Evolutionary conservation across 2,329 filamentous ascomycete species (phyloP).

Genomic region (Fusarium napiforme): DNA sequence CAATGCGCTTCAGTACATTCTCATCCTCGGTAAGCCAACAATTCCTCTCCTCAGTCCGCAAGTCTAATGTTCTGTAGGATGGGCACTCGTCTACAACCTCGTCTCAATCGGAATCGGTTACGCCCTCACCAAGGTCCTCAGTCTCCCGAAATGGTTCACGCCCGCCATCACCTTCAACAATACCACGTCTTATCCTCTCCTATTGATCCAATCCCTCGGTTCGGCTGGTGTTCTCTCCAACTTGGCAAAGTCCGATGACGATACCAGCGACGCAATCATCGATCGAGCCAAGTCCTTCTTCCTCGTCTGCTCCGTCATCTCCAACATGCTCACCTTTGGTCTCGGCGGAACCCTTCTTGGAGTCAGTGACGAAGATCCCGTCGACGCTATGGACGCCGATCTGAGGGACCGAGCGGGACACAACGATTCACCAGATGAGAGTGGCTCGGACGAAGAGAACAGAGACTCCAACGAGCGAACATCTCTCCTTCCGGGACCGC

Average conservation of each 20-base stretch:
- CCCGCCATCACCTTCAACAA: conserved; percentile 32
- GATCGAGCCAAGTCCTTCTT: conserved; percentile 30
- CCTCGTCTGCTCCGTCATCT: conserved; percentile 31
- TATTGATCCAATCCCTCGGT: conserved; percentile 28
- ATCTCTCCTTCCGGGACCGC: conserved; percentile 22
- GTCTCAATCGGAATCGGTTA: conserved; percentile 19
- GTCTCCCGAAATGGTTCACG: conserved; percentile 29
- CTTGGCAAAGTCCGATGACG: conserved; percentile 25
- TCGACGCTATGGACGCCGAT: conserved; percentile 20
- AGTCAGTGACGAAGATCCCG: conserved; percentile 23
- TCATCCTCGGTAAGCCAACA: conserved; percentile 7
- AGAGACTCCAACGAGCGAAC: conserved; percentile 15
- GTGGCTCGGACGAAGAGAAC: not conserved
- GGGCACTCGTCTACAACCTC: conserved; percentile 30
- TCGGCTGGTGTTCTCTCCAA: conserved; percentile 25
- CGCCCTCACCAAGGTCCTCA: conserved; percentile 16
- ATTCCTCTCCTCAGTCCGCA: fast-evolving
- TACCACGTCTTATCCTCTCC: conserved; percentile 27
- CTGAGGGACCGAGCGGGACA: conserved; percentile 21
- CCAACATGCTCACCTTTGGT: conserved; percentile 33
- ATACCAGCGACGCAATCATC: conserved; percentile 17
- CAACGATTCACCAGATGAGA: not conserved
- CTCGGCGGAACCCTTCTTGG: conserved; percentile 26
- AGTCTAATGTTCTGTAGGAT: not conserved
- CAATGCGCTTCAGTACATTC: conserved; percentile 18